These are phyloP conservation scores for Apophysomyces ossiformis DNA, from an alignment of 371 early-diverging fungal genomes.

Conservation along the genomic window DNA sequence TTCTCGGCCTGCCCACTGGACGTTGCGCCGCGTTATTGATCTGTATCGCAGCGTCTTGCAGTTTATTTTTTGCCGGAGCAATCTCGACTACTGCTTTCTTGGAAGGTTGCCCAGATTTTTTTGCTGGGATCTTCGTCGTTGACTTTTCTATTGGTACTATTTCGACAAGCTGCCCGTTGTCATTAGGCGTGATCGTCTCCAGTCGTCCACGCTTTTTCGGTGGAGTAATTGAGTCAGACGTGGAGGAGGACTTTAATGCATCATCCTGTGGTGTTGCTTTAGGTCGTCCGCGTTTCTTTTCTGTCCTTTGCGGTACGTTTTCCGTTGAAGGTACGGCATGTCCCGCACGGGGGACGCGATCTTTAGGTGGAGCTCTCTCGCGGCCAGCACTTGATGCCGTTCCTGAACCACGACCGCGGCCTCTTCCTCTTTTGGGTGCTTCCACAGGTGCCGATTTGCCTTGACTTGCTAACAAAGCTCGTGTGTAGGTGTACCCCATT, in stretches of 20 bases:
- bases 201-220: background rate
- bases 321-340: background rate
- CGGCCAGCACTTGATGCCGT: too few species aligned
- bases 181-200: background rate
- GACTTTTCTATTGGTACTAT: too few species aligned
- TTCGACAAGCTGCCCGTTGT: too few species aligned
- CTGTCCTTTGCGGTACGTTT: background rate
- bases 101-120: too few species aligned
- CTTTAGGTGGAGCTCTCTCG: too few species aligned
- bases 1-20: background rate
- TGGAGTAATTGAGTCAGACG: background rate
- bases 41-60: background rate
- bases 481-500: slow-evolving; percentile 2
- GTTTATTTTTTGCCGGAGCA: background rate
- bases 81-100: background rate
- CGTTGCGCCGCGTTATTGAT: background rate
- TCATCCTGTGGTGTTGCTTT: background rate
- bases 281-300: background rate
- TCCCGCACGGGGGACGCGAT: background rate
- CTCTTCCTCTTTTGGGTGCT: background rate
- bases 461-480: background rate
- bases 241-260: background rate
- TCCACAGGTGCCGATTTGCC: background rate
- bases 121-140: too few species aligned
- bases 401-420: background rate